phyloP scores from a whole-genome alignment of 2,329 filamentous ascomycete genomes.

The Hypoxylon sp. region DNA sequence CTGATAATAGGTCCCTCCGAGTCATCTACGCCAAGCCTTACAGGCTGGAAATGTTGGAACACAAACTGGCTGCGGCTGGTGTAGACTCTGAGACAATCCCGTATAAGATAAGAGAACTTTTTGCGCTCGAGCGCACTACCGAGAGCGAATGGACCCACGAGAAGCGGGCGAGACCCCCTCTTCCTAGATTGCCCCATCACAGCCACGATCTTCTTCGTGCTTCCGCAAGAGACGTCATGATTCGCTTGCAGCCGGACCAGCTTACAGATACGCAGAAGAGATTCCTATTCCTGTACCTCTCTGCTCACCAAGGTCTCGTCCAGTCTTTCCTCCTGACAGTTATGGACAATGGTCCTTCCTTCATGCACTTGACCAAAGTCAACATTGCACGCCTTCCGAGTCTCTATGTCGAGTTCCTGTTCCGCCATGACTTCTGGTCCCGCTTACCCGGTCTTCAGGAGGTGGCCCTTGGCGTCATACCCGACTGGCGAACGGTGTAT shows the following conservation, averaged over 20 bases:
- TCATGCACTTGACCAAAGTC: slow-evolving; percentile 69
- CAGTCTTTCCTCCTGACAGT: slow-evolving; percentile 76
- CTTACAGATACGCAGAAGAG: slow-evolving; percentile 76
- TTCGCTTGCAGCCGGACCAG: slow-evolving; percentile 65
- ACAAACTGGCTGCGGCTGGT: slow-evolving; percentile 17
- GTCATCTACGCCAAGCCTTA: slow-evolving; percentile 19
- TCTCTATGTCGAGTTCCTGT: slow-evolving; percentile 69
- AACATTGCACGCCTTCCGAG: slow-evolving; percentile 76
- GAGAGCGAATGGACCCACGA: slow-evolving; percentile 13
- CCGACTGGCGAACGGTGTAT: slow-evolving; percentile 74
- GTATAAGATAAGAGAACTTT: slow-evolving; percentile 1
- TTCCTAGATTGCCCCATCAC: slow-evolving; percentile 12
- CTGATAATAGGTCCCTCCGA: not conserved
- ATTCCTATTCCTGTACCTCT: slow-evolving; percentile 77
- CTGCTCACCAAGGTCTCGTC: slow-evolving; percentile 78
- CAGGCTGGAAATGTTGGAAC: slow-evolving; percentile 24
- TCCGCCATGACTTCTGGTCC: slow-evolving; percentile 73
- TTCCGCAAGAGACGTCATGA: slow-evolving; percentile 11
- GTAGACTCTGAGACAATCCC: not conserved
- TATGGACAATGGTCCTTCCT: slow-evolving; percentile 70
- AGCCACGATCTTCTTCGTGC: not conserved
- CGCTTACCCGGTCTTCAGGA: slow-evolving; percentile 67
- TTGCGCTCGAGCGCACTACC: slow-evolving; percentile 3
- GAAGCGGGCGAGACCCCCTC: slow-evolving; percentile 18
- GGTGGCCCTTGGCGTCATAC: slow-evolving; percentile 72